Conservation (phyloP, 768 basidiomycete species). For the Piloderma croceum region DNA sequence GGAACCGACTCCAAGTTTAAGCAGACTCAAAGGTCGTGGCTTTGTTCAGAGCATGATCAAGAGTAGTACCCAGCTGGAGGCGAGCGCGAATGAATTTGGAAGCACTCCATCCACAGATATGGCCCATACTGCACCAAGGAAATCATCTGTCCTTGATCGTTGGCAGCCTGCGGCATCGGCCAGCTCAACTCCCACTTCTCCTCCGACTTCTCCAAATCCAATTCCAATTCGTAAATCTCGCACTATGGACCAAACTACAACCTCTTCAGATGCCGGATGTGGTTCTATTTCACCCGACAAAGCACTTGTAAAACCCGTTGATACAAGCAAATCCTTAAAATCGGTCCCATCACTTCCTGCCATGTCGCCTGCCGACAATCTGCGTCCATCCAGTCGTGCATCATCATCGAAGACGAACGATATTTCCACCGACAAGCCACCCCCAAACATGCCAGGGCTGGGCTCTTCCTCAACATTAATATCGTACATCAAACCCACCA, state of each 20-base stretch:
- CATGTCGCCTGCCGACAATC: slow-evolving; percentile 19
- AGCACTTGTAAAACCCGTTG: slow-evolving; percentile 21
- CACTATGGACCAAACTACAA: slow-evolving; percentile 24
- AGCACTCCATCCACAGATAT: slow-evolving; percentile 32
- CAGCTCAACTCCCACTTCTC: slow-evolving; percentile 30
- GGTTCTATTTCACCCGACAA: slow-evolving; percentile 3
- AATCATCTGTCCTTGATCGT: slow-evolving; percentile 61
- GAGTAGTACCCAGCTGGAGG: slow-evolving; percentile 51
- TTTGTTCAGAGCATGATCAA: slow-evolving; percentile 83
- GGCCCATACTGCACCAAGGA: slow-evolving; percentile 27
- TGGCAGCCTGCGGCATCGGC: slow-evolving; percentile 47
- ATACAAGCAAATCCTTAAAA: slow-evolving; percentile 30
- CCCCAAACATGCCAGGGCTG: slow-evolving; percentile 33
- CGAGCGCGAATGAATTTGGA: slow-evolving; percentile 12
- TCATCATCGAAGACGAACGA: slow-evolving; percentile 20
- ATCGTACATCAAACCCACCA: slow-evolving; percentile 49
- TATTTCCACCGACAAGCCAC: slow-evolving; percentile 17
- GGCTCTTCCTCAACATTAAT: slow-evolving; percentile 78
- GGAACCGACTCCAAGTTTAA: slow-evolving; percentile 77
- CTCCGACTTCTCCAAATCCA: slow-evolving; percentile 33
- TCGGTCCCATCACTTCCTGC: slow-evolving; percentile 38
- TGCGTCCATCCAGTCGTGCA: background rate
- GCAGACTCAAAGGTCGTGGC: slow-evolving; percentile 75
- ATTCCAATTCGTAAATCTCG: slow-evolving; percentile 35
- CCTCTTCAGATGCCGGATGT: slow-evolving; percentile 3